Evolutionary conservation across 371 early-diverging fungal genomes (phyloP).

Genomic region (Thermomucor indicae-seudaticae): DNA sequence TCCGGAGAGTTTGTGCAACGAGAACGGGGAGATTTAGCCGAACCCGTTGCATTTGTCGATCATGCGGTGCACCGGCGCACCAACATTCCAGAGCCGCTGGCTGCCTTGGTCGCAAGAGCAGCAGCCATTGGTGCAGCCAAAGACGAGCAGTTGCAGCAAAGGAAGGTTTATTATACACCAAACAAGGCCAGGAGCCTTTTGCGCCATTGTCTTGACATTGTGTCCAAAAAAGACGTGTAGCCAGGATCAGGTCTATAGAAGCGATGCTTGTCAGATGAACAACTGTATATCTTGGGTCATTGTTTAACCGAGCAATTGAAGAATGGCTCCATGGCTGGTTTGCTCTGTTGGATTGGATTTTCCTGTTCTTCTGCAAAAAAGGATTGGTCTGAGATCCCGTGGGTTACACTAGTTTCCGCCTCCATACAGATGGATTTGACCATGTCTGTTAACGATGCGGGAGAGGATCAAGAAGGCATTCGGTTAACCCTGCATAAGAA

Average conservation of each 20-base stretch:
- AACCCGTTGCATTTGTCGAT: slow-evolving; percentile 18
- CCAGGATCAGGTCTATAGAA: neutral
- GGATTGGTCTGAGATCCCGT: too few species aligned
- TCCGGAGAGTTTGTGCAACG: slow-evolving; percentile 1
- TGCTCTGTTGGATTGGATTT: too few species aligned
- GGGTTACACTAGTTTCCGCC: too few species aligned
- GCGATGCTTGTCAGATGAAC: too few species aligned
- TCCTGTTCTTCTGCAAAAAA: too few species aligned
- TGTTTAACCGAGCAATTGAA: too few species aligned
- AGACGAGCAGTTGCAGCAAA: slow-evolving; percentile 8
- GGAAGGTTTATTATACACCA: slow-evolving; percentile 21
- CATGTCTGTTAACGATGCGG: too few species aligned
- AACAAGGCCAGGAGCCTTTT: slow-evolving; percentile 28
- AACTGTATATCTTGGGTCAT: too few species aligned
- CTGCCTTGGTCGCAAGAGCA: slow-evolving; percentile 18
- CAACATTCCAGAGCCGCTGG: slow-evolving; percentile 23
- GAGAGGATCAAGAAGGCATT: too few species aligned
- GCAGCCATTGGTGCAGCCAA: slow-evolving; percentile 18
- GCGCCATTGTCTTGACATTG: slow-evolving; percentile 18
- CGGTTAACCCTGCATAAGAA: too few species aligned
- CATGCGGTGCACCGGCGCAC: slow-evolving; percentile 19
- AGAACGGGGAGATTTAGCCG: slow-evolving; percentile 2
- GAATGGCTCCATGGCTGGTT: too few species aligned
- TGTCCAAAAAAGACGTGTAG: slow-evolving; percentile 1
- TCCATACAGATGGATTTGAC: too few species aligned